Evolutionary conservation across 345 rosid species (phyloP).

Genomic region (Ceriops tagal): DNA sequence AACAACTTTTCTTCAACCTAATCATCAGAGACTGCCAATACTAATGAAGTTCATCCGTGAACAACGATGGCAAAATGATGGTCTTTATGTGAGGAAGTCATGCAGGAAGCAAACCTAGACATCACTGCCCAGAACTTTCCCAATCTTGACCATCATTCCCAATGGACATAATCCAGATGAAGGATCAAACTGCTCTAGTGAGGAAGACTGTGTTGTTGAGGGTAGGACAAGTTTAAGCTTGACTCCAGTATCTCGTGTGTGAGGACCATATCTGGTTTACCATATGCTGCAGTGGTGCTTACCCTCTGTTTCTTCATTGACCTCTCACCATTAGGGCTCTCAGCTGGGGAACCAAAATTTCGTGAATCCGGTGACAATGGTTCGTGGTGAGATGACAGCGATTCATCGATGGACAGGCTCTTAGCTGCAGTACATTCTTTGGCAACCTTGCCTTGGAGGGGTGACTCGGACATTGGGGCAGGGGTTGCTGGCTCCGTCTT

Average conservation of each 20-base stretch:
- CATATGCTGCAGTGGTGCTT: slow-evolving; percentile 31
- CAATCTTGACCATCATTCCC: slow-evolving; percentile 41
- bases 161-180: slow-evolving; percentile 40
- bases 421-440: slow-evolving; percentile 59
- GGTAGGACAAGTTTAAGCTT: slow-evolving; percentile 53
- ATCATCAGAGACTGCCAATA: slow-evolving; percentile 28
- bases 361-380: slow-evolving; percentile 88
- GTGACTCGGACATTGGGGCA: slow-evolving; percentile 78
- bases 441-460: slow-evolving; percentile 59
- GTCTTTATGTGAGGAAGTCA: neutral
- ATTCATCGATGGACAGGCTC: slow-evolving; percentile 78
- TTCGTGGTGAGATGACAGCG: slow-evolving; percentile 76
- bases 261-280: slow-evolving; percentile 50
- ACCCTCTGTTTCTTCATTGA: slow-evolving; percentile 69
- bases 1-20: slow-evolving; percentile 21
- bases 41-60: slow-evolving; percentile 15
- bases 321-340: slow-evolving; percentile 61
- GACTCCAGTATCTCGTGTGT: slow-evolving; percentile 76
- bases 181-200: slow-evolving; percentile 45
- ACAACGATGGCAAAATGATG: slow-evolving; percentile 20
- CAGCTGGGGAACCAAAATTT: slow-evolving; percentile 50
- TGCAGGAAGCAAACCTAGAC: slow-evolving; percentile 23
- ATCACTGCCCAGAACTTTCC: slow-evolving; percentile 48
- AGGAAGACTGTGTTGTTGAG: slow-evolving; percentile 43
- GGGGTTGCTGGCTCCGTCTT: slow-evolving; percentile 83